phyloP scores from a whole-genome alignment of 331 rosid genomes.

The Cydonia oblonga region DNA sequence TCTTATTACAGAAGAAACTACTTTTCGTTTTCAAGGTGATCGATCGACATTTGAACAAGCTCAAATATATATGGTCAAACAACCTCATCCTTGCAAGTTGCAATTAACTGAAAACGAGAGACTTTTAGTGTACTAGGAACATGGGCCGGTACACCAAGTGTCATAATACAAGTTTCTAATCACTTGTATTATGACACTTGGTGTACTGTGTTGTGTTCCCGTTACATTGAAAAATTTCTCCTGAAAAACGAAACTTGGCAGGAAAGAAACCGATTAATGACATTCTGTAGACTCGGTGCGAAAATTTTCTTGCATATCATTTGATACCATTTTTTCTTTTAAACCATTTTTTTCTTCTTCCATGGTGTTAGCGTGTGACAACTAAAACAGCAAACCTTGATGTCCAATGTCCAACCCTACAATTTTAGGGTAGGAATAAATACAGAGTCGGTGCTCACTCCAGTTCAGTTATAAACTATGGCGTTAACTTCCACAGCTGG shows the following conservation, averaged over 20 bases:
- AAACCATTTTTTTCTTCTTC: background rate
- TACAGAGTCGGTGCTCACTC: background rate
- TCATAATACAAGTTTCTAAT: too few species aligned
- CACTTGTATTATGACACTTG: too few species aligned
- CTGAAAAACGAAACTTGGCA: background rate
- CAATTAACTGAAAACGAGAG: too few species aligned
- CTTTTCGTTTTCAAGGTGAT: background rate
- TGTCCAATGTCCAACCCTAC: background rate
- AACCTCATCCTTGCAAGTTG: background rate
- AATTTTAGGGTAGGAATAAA: background rate
- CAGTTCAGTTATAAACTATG: background rate
- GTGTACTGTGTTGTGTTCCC: accelerated
- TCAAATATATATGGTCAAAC: background rate
- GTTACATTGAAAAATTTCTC: too few species aligned
- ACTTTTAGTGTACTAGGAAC: too few species aligned
- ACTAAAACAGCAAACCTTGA: background rate
- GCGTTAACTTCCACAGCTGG: background rate
- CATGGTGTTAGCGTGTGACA: background rate
- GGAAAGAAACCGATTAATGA: background rate
- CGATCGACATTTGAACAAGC: background rate
- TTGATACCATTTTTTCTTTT: background rate
- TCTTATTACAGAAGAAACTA: background rate
- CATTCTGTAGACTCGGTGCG: background rate
- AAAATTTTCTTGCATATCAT: background rate
- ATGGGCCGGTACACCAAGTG: too few species aligned